Percentiles rank a stretch among this genome's conserved stretches.
Conservation (phyloP, 2,329 filamentous ascomycete species). For the Xylaria sp. region DNA sequence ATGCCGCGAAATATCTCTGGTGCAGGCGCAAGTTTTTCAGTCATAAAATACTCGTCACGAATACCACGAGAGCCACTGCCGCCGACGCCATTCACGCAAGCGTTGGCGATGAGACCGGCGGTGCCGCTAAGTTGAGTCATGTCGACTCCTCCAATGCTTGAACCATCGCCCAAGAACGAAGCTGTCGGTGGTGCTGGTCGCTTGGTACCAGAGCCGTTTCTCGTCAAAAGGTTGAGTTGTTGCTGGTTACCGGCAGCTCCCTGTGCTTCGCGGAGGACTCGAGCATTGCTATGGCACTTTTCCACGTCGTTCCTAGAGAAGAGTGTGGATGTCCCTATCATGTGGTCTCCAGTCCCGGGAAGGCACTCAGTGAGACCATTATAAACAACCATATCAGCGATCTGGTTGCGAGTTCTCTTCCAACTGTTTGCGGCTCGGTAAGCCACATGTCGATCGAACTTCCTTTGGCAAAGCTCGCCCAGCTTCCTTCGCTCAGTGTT, state of each 20-base stretch:
- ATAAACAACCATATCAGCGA: conserved; percentile 23
- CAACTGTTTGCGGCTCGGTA: conserved; percentile 15
- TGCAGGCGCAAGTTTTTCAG: background rate
- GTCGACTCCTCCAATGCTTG: conserved; percentile 30
- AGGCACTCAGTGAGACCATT: conserved; percentile 24
- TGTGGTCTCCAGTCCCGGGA: conserved; percentile 16
- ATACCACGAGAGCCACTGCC: background rate
- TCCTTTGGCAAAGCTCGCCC: conserved; percentile 11
- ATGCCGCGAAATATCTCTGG: background rate
- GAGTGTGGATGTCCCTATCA: conserved; percentile 22
- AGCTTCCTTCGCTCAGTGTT: conserved; percentile 22
- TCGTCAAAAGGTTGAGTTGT: background rate
- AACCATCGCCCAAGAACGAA: conserved; percentile 15
- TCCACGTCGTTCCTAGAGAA: conserved; percentile 23
- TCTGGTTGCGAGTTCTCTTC: background rate
- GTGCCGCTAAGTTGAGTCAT: conserved; percentile 33
- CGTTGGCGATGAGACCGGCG: conserved; percentile 32
- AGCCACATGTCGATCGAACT: conserved; percentile 32
- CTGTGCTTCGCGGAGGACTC: background rate
- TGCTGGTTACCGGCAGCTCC: conserved; percentile 25
- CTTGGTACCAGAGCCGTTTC: background rate
- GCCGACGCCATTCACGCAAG: background rate
- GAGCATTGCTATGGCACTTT: conserved; percentile 24
- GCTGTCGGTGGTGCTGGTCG: conserved; percentile 4
- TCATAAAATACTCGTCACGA: background rate